Base-by-base conservation (phyloP, 1,284 basidiomycete genomes). In the Ganoderma sp. region DNA sequence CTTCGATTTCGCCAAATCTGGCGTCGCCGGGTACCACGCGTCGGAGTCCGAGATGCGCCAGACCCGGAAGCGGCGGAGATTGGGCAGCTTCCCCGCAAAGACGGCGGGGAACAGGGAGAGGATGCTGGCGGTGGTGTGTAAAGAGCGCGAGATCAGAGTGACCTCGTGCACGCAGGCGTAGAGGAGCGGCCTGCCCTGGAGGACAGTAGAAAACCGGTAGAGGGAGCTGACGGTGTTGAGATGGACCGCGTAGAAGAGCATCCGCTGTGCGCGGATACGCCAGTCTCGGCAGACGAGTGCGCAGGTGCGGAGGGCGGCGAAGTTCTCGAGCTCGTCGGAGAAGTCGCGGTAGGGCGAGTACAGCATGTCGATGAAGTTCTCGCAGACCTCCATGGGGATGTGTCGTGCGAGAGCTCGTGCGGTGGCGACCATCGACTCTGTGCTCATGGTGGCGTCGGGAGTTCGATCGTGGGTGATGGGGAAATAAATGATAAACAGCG, bases 331-430 rank as follows among this genome's bases (percentile, higher is more conserved):
- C 32, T 39, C 28, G n/a, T 34, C 56, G 3, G 37, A n/a, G 56
- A 58, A 50, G 48, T 50, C 48, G 19, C 32, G 37, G 19, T 10
- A 50, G 12, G 37, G 19, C 3, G 56, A 58, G 32, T 58, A 58
- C 3, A 58, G 56, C 56, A 58, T 58, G 65, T 73, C 71, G 57
- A 74, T 70, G 63, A 71, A 69, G 17, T 70, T 71, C 14, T 90
- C 89, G 0, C 34, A 58, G 34, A 58, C 56, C 32, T 58, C 56
- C 19, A 58, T 19, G 12, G 56, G 56, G 10, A 58, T 56, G 12
- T 56, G 52, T 34, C 14, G 52, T 19, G 52, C 28, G 8, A 32
- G 52, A 50, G 48, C 22, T 14, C 4, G 48, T 25, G 22, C 22
- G 48, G 48, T 10, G 22, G 22, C 3, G 22, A 3, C 22, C n/a